Evolutionary conservation across 805 yeast species (phyloP).

Genomic region (Candida dendrica): DNA sequence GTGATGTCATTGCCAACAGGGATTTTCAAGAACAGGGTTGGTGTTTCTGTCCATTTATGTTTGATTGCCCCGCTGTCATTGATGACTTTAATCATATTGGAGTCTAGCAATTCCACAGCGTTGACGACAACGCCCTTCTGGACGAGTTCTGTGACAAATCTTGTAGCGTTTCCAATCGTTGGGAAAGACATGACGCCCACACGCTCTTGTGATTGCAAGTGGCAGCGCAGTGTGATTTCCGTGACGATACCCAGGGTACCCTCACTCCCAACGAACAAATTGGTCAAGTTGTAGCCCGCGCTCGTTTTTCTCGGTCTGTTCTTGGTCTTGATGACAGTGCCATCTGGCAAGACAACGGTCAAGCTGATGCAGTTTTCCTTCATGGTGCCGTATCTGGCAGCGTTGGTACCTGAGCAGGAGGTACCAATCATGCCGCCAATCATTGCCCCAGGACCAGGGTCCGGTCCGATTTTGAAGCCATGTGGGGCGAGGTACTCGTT

Average conservation of each 20-base stretch:
- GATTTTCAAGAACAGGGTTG: constrained; percentile 54
- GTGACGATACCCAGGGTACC: constrained; percentile 72
- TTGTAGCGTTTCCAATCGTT: constrained; percentile 58
- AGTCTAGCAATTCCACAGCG: constrained; percentile 66
- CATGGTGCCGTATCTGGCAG: constrained; percentile 70
- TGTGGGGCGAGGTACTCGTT: constrained; percentile 38
- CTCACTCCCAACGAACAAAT: constrained; percentile 62
- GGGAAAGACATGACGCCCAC: constrained; percentile 64
- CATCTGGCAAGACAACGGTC: constrained; percentile 71
- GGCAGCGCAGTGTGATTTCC: constrained; percentile 61
- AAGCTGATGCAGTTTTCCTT: constrained; percentile 55
- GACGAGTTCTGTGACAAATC: constrained; percentile 53
- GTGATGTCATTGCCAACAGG: constrained; percentile 29
- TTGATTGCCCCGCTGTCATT: constrained; percentile 46
- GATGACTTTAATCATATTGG: constrained; percentile 56
- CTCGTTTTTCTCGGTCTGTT: constrained; percentile 65
- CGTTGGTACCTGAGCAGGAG: constrained; percentile 70
- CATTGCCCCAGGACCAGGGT: constrained; percentile 69
- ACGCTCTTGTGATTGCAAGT: constrained; percentile 55
- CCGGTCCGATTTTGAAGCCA: constrained; percentile 71
- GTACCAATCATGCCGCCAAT: constrained; percentile 70
- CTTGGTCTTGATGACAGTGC: constrained; percentile 61
- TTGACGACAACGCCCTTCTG: constrained; percentile 53
- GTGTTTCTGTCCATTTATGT: constrained; percentile 42
- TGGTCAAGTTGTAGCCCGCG: constrained; percentile 69